These are phyloP conservation scores for Areca catechu DNA, from an alignment of 176 grass and related monocot genomes.

Conservation along the genomic window DNA sequence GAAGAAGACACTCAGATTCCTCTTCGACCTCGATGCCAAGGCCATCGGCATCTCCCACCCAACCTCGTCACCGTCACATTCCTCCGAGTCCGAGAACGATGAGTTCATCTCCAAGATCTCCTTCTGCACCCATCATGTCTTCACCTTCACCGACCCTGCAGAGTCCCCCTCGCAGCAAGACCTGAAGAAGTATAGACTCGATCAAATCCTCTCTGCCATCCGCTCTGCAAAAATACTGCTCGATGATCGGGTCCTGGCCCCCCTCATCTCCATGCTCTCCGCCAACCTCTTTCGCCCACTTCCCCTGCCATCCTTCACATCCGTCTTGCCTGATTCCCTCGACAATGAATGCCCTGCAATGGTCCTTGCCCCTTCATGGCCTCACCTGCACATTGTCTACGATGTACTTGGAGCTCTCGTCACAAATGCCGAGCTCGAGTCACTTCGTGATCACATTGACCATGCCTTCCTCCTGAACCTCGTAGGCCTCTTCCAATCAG, in stretches of 20 bases:
- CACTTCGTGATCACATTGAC: constrained; percentile 48
- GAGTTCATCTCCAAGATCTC: constrained; percentile 52
- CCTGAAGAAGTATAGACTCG: constrained; percentile 38
- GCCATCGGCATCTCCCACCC: not conserved
- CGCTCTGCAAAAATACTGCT: constrained; percentile 20
- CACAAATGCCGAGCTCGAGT: constrained; percentile 9
- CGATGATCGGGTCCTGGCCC: constrained; percentile 33
- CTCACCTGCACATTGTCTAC: constrained; percentile 50
- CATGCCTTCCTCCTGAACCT: constrained; percentile 46
- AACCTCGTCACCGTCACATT: constrained; percentile 27
- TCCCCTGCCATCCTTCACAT: constrained; percentile 31
- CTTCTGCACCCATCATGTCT: constrained; percentile 32
- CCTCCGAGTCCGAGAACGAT: constrained; percentile 33
- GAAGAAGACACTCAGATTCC: constrained; percentile 38
- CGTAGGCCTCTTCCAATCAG: constrained; percentile 49
- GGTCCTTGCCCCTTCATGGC: constrained; percentile 42
- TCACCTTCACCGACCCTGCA: constrained; percentile 36
- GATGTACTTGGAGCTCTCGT: constrained; percentile 49
- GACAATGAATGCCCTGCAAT: constrained; percentile 29
- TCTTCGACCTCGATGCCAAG: constrained; percentile 43
- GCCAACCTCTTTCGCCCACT: constrained; percentile 71
- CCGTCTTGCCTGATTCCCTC: constrained; percentile 8
- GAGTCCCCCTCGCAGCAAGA: constrained; percentile 31
- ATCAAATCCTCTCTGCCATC: constrained; percentile 39
- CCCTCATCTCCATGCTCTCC: constrained; percentile 48